These are phyloP conservation scores for Suillus occidentalis DNA, from an alignment of 768 basidiomycete species.

Conservation along the genomic window DNA sequence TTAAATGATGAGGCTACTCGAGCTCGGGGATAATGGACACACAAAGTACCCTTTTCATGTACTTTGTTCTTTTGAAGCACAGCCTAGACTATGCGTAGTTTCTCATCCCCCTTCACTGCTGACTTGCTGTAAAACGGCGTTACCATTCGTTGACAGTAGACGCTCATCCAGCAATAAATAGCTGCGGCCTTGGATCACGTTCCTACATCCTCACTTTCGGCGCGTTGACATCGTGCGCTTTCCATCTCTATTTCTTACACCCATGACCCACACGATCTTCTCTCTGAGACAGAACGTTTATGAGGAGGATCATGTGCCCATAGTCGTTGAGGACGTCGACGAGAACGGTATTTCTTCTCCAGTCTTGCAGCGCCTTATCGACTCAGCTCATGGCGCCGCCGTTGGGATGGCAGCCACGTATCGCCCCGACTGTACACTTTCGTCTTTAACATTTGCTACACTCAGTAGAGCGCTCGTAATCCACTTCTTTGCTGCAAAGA, in stretches of 20 bases:
- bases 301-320: constrained; percentile 18
- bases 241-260: background rate
- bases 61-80: too few relatives aligned
- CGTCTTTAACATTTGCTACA: constrained; percentile 42
- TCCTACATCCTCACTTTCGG: background rate
- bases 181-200: background rate
- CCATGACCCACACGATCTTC: constrained; percentile 17
- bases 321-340: constrained; percentile 30
- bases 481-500: constrained; percentile 21
- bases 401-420: constrained; percentile 48
- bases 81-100: background rate
- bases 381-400: constrained; percentile 21
- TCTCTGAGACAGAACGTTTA: constrained; percentile 37
- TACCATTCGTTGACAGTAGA: background rate
- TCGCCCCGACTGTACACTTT: constrained; percentile 34
- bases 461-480: constrained; percentile 36
- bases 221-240: background rate
- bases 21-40: too few relatives aligned
- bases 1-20: too few relatives aligned
- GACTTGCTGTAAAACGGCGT: background rate
- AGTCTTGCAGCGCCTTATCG: constrained; percentile 30
- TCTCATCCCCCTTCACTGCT: background rate
- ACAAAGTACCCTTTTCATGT: too few relatives aligned
- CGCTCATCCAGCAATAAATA: constrained; percentile 8
- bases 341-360: constrained; percentile 23